Conservation (phyloP, 2,329 filamentous ascomycete species). For the Colletotrichum orbiculare region DNA sequence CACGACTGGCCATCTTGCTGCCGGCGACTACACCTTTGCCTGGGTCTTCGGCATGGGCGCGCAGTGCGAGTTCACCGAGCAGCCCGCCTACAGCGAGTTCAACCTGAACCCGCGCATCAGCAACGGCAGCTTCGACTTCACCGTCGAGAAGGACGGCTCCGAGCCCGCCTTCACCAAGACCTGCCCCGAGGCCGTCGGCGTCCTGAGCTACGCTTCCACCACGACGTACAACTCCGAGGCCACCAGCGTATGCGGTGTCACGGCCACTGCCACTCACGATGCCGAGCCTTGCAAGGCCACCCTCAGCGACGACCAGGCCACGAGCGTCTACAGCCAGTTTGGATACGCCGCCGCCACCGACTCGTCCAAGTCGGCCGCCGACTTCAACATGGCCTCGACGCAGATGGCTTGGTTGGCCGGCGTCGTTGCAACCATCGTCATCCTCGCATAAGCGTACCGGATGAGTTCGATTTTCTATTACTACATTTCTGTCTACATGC, state of each 20-base stretch:
- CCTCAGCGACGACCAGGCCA: conserved; percentile 30
- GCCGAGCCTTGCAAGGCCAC: conserved; percentile 33
- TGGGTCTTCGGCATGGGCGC: conserved; percentile 33
- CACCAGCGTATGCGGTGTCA: conserved; percentile 35
- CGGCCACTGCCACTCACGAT: conserved; percentile 33
- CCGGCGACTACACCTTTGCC: conserved; percentile 35
- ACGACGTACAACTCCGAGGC: conserved; percentile 34
- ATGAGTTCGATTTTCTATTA: not conserved
- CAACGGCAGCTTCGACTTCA: conserved; percentile 36
- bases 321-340: conserved; percentile 30
- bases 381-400: conserved; percentile 7
- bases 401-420: conserved; percentile 15
- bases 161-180: conserved; percentile 34
- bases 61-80: conserved; percentile 34
- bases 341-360: conserved; percentile 31
- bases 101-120: conserved; percentile 33
- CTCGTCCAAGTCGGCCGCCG: conserved; percentile 26
- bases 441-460: conserved; percentile 17
- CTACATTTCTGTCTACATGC: not conserved
- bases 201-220: conserved; percentile 31
- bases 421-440: conserved; percentile 11
- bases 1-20: conserved; percentile 27
- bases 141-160: conserved; percentile 25
- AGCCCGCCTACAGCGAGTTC: conserved; percentile 33
- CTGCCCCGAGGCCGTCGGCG: conserved; percentile 30